Conservation (phyloP, 2,329 filamentous ascomycete genomes). For the Chaetomium sp. region DNA sequence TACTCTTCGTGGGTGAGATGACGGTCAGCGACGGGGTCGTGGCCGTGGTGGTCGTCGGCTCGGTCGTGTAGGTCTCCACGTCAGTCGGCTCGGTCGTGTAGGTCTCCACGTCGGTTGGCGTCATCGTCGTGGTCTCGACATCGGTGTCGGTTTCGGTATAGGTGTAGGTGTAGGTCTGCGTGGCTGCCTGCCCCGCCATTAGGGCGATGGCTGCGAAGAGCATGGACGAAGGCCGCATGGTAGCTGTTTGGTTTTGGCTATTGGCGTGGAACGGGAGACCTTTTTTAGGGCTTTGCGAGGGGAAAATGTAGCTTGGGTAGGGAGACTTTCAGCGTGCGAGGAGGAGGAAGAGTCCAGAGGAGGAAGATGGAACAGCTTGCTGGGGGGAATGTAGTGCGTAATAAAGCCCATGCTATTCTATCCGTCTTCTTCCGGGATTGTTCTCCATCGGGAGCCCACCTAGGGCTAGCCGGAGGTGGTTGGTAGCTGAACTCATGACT, state of each 20-base stretch:
- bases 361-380: background rate
- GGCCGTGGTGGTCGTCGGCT: background rate
- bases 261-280: background rate
- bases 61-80: too few relatives aligned
- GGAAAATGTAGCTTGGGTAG: background rate
- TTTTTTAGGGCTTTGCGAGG: background rate
- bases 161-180: conserved; percentile 27
- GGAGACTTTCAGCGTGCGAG: background rate
- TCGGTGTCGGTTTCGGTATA: background rate
- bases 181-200: conserved; percentile 28
- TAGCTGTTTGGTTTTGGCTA: background rate
- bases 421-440: background rate
- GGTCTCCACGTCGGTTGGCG: background rate
- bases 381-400: background rate
- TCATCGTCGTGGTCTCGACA: background rate
- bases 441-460: background rate
- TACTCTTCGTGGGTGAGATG: background rate
- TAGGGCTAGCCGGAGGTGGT: too few relatives aligned
- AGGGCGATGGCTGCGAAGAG: conserved; percentile 25
- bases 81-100: background rate
- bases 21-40: background rate
- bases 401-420: background rate
- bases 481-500: background rate
- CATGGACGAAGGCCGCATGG: conserved; percentile 32
- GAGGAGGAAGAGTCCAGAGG: background rate